These are phyloP conservation scores for Pneumocystis oryctolagi DNA, from an alignment of 1,139 yeast genomes.

Conservation along the genomic window DNA sequence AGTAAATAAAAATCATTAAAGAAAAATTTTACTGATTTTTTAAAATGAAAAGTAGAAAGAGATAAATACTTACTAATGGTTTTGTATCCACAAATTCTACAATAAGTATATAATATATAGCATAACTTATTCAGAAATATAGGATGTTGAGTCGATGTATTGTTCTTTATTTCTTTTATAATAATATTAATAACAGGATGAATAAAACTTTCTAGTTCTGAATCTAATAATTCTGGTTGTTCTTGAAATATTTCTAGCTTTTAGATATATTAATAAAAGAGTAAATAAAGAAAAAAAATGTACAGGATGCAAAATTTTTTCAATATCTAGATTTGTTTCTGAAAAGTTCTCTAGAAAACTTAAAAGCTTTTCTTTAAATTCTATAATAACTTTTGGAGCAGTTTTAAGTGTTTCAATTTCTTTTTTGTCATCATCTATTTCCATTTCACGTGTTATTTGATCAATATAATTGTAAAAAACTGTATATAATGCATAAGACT, in stretches of 20 bases:
- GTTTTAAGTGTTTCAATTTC: background rate
- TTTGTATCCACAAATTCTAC: conserved; percentile 55
- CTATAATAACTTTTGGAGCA: background rate
- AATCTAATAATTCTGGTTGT: conserved; percentile 26
- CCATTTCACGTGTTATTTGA: background rate
- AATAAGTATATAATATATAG: conserved; percentile 36
- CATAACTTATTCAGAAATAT: conserved; percentile 13
- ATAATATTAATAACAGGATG: conserved; percentile 14
- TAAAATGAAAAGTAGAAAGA: background rate
- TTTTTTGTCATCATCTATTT: background rate
- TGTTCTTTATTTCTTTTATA: conserved; percentile 6
- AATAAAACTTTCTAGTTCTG: conserved; percentile 18
- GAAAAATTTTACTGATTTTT: conserved; percentile 30
- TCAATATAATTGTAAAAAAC: background rate
- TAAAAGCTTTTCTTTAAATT: background rate
- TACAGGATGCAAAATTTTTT: background rate
- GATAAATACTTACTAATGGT: conserved; percentile 26
- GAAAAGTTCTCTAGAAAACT: background rate
- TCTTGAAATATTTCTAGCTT: conserved; percentile 23
- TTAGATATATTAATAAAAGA: background rate
- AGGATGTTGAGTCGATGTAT: background rate
- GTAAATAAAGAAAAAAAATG: background rate
- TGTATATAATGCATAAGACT: too few species aligned
- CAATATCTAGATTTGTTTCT: background rate
- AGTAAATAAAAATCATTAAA: conserved; percentile 44